A percentile compares a stretch with the other conserved stretches of the same genome.
Conservation (phyloP, 1,139 yeast genomes). For the Candida sp. region DNA sequence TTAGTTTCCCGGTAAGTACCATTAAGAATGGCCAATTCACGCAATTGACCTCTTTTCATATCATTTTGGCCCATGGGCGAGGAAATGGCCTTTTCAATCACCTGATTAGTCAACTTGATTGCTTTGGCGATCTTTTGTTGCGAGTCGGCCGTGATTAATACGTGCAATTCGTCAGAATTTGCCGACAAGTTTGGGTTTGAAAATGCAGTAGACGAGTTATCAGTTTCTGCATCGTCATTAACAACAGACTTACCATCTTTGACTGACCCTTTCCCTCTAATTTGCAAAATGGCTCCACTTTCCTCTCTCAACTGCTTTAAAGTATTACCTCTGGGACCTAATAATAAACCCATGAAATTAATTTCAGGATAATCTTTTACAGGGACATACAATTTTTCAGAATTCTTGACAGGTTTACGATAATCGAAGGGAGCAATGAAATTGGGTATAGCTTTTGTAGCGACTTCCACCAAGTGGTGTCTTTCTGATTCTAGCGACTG, state of each 20-base stretch:
- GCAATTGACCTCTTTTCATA: constrained; percentile 81
- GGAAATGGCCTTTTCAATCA: constrained; percentile 77
- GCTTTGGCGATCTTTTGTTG: constrained; percentile 79
- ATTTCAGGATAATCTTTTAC: constrained; percentile 86
- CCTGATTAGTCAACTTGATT: constrained; percentile 66
- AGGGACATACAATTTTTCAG: constrained; percentile 84
- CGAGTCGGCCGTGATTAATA: constrained; percentile 80
- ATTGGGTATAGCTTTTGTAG: constrained; percentile 70
- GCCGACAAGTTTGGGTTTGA: constrained; percentile 23
- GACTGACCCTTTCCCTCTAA: constrained; percentile 92
- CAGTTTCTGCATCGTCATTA: constrained; percentile 22
- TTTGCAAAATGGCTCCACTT: constrained; percentile 83
- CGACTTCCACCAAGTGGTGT: constrained; percentile 69
- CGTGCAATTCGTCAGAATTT: constrained; percentile 74
- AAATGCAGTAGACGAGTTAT: constrained; percentile 17
- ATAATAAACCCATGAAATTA: constrained; percentile 84
- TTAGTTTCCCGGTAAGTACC: constrained; percentile 87
- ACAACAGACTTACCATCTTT: constrained; percentile 73
- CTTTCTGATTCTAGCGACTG: constrained; percentile 74
- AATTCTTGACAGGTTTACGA: constrained; percentile 63
- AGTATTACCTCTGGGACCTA: constrained; percentile 97
- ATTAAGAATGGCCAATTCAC: constrained; percentile 89
- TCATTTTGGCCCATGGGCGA: constrained; percentile 95
- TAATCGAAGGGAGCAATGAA: constrained; percentile 82
- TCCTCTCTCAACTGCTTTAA: constrained; percentile 75